Base-by-base conservation (phyloP, 805 yeast genomes). In the Blastobotrys robertii region DNA sequence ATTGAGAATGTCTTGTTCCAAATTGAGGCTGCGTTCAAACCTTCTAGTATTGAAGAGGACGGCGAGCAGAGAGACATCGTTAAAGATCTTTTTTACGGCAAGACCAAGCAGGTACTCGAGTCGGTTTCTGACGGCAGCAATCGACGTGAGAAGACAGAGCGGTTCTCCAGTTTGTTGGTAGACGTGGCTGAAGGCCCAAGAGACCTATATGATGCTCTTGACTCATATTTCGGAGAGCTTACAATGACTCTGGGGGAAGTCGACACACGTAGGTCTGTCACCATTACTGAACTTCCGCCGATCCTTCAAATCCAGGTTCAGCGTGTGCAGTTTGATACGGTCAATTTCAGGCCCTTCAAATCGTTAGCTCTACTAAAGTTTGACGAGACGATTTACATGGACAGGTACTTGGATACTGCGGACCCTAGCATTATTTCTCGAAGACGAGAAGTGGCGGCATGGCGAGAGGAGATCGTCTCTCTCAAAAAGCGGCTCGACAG, bases 1-100 rank as follows among this genome's bases (percentile, higher is more conserved):
- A 87, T 90, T 55, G 94, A 88, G 43, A 92, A 92, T 59, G 97
- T 92, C 6, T 69, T 88, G 10, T 84, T 81, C 50, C 97, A 90
- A 59, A 66, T 92, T 31, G 97, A 90, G 58, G 84, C 94, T 19
- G 94, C 95, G 0, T 70, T 84, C 44, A 77, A 73, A 40, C 94
- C 95, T 0, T 69, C 68, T 11, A 60, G 61, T 1, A 56, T 81
- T 38, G 94, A 83, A 40, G 72, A 64, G 1, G 68, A 64, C 19
- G 88, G 87, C 53, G 97, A 90, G 58, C 97, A 90, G 56, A 62
- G 72, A 42, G 98, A 92, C 60, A 58, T 85, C 22, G 72, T 92
- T 34, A 90, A 88, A 54, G 68, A 74, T 29, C 65, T 90, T 35
- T 92, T 92, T 54, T 86, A 79, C 56, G 97, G 97, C 3, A 81